Evolutionary conservation across 2,329 filamentous ascomycete species (phyloP), one percentile per base, ranked within the genome.

Genomic region (Geosmithia flava): DNA sequence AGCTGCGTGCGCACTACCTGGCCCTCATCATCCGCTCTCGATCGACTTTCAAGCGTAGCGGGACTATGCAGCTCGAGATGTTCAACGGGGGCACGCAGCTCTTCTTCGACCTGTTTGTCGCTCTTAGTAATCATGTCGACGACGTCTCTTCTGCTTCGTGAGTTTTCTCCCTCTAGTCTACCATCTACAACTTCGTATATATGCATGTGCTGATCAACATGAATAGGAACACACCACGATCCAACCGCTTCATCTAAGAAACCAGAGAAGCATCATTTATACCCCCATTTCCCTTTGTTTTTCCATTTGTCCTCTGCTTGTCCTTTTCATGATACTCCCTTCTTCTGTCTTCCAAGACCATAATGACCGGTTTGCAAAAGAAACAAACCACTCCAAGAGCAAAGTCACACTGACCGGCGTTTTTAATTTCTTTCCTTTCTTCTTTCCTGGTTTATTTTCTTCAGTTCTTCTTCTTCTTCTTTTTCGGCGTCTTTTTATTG

Each of bases 11-110:
- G 20, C 89, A 95, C 66, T 96, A 95, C 58, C 80, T 95, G 39
- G 88, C 90, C 17, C 80, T 95, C 60, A 95, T 95, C 66, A 94
- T 95, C 61, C 82, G 89, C 54, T 87, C 84, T 57, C 80, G 90
- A 55, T 78, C 79, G 60, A 95, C 87, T 2, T 95, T 96, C 68
- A 95, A 95, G 74, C 77, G 87, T 48, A 95, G 88, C 65, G 88
- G 89, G 48, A 95, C 89, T 3, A 95, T 95, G 89, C 90, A 95
- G 68, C 79, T 87, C 55, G 89, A 95, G 69, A 95, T 96, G 89
- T 85, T 85, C 63, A 79, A 80, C 52, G 90, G 90, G 27, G 87
- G 87, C 48, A 85, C 73, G 1, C 77, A 85, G 59, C 72, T 95
- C 50, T 95, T 95, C 70, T 96, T 95, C 62, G 90, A 95, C 61